Evolutionary conservation across 441 rosid genomes (phyloP).

Genomic region (Isatis lusitanica): DNA sequence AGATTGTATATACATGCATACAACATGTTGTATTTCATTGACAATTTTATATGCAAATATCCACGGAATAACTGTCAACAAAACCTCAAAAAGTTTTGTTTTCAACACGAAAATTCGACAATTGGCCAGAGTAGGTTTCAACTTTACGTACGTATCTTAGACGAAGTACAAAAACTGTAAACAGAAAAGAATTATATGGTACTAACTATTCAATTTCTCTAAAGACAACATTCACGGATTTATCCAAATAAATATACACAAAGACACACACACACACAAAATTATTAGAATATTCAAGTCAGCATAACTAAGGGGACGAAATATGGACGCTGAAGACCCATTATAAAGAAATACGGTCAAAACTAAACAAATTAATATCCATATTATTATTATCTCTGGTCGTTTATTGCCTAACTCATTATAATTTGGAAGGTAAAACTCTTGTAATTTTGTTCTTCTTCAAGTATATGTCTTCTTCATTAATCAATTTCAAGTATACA

Average conservation of each 20-base stretch:
- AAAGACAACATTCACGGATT: conserved; percentile 6
- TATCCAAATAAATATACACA: not conserved
- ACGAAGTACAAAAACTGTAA: not conserved
- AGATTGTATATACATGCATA: not conserved
- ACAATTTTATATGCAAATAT: conserved; percentile 2
- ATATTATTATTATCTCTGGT: conserved; percentile 4
- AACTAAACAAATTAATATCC: not conserved
- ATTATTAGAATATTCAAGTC: conserved; percentile 13
- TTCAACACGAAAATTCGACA: not conserved
- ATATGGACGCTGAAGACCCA: not conserved
- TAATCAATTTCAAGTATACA: not conserved
- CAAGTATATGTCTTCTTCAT: not conserved
- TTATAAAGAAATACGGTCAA: not conserved
- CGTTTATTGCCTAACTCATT: conserved; percentile 24
- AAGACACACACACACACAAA: not conserved
- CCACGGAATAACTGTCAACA: conserved; percentile 11
- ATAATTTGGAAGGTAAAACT: not conserved
- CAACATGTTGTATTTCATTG: not conserved
- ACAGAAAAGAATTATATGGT: not conserved
- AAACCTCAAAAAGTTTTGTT: not conserved
- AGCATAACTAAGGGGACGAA: conserved; percentile 1
- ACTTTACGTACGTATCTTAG: not conserved
- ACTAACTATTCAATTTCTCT: not conserved
- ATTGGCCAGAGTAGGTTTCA: conserved; percentile 28
- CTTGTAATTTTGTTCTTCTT: not conserved